Base-by-base conservation (phyloP, 2,329 filamentous ascomycete genomes). In the Aspergillus brunneoviolaceus region DNA sequence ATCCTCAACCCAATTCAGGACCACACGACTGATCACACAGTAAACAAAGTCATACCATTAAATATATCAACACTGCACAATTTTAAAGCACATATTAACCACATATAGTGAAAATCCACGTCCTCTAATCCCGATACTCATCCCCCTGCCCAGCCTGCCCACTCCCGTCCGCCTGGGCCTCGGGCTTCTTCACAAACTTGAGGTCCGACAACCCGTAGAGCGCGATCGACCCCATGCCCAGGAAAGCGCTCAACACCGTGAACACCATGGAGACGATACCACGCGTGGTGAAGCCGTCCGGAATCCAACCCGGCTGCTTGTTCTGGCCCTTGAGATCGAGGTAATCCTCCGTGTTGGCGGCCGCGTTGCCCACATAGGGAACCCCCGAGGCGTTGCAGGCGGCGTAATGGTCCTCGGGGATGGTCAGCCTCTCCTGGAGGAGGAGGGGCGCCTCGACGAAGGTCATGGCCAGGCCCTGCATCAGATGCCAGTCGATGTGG, bases 401-500 rank as follows among this genome's bases (percentile, higher is more conserved):
- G 6, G 84, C 83, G 16, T 64, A 76, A 67, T 89, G 86, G 60
- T 87, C 81, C 29, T 81, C 71, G 0, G 90, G 90, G 21, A 96
- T 84, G 0, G 75, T 77, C 39, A 89, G 66, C 0, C 74, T 78
- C 60, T 83, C 74, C 69, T 92, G 89, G 0, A 95, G 70, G 19
- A 85, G 81, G 3, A 82, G 70, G 0, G 87, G 87, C 0, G 85
- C 83, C 73, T 89, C 87, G 62, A 89, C 74, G 64, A 91, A 83
- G 1, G 85, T 87, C 25, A 86, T 83, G 3, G 86, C 79, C 2
- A 91, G 80, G n/a, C 89, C 89, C 3, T 85, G 86, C 1, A 82
- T 77, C 59, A 90, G 80, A 70, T 92, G 89, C 89, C 89, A 94
- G 70, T 91, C 89, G 56, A 93, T 88, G 72, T 94, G 90, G 75